These are phyloP conservation scores for Nicotiana attenuata DNA, from an alignment of 257 asterid genomes.

Conservation along the genomic window DNA sequence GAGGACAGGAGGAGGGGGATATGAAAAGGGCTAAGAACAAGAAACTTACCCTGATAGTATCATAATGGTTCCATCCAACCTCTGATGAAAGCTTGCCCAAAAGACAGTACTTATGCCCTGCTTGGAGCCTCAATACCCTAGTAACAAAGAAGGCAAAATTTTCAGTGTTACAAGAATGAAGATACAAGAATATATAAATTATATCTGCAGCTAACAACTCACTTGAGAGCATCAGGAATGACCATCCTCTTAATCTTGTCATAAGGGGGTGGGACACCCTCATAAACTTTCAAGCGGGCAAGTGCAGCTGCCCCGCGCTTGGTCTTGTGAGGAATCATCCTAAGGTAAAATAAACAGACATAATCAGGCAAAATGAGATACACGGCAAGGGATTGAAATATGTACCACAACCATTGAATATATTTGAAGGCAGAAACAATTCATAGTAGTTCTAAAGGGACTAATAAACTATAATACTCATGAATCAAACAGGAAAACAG, in stretches of 20 bases:
- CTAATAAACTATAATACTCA: neutral
- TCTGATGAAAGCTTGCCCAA: constrained; percentile 84
- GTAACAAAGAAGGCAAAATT: neutral
- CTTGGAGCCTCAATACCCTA: constrained; percentile 91
- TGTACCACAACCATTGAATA: neutral
- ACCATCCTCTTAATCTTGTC: constrained; percentile 84
- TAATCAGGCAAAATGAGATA: neutral
- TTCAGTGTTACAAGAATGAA: neutral
- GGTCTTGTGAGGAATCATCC: constrained; percentile 90
- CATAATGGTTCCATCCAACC: constrained; percentile 92
- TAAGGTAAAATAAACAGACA: neutral
- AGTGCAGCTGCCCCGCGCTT: constrained; percentile 91
- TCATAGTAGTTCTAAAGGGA: neutral
- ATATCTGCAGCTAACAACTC: constrained; percentile 10
- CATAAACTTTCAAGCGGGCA: constrained; percentile 71
- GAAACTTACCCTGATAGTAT: constrained; percentile 65
- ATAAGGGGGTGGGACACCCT: constrained; percentile 79
- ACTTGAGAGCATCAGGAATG: constrained; percentile 86
- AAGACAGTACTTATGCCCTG: constrained; percentile 74
- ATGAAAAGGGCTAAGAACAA: neutral
- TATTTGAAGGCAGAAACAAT: neutral
- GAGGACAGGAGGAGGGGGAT: neutral
- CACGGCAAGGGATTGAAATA: neutral
- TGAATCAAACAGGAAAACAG: neutral
- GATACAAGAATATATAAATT: neutral